Percentiles rank a stretch among this genome's conserved stretches.
Evolutionary conservation across 1,284 basidiomycete genomes (phyloP).

Genomic region (Leccinum griseonigrum): DNA sequence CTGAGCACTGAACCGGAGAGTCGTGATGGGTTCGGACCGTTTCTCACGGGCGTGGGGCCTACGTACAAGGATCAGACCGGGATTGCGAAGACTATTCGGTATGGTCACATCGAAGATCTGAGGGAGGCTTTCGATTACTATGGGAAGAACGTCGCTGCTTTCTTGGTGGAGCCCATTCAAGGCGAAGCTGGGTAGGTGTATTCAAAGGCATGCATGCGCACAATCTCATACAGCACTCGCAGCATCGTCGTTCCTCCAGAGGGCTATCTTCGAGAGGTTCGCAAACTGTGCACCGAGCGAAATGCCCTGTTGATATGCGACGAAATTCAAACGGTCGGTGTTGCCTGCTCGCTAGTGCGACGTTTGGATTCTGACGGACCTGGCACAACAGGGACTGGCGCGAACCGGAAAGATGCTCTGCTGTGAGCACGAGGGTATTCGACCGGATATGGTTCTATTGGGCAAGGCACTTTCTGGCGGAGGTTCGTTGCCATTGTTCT

Average conservation of each 20-base stretch:
- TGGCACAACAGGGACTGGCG: slow-evolving; percentile 61
- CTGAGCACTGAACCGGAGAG: slow-evolving; percentile 97
- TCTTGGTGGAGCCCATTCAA: slow-evolving; percentile 97
- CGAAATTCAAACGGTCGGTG: slow-evolving; percentile 88
- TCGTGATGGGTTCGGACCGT: slow-evolving; percentile 88
- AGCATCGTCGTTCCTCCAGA: slow-evolving; percentile 91
- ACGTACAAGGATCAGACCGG: slow-evolving; percentile 54
- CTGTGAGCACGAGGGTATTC: slow-evolving; percentile 84
- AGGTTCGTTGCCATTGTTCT: slow-evolving; percentile 43
- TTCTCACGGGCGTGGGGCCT: slow-evolving; percentile 84
- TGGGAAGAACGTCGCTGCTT: slow-evolving; percentile 86
- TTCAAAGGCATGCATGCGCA: neutral
- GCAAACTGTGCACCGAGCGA: slow-evolving; percentile 88
- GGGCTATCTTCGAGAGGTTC: slow-evolving; percentile 80
- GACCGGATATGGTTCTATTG: slow-evolving; percentile 91
- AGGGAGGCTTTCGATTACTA: slow-evolving; percentile 79
- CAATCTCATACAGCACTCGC: slow-evolving; percentile 5
- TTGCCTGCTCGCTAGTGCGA: neutral
- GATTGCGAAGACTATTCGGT: slow-evolving; percentile 63
- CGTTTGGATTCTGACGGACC: slow-evolving; percentile 1
- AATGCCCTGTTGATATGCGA: slow-evolving; percentile 96
- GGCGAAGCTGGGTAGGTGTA: slow-evolving; percentile 91
- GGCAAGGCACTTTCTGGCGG: slow-evolving; percentile 97
- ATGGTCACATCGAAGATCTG: slow-evolving; percentile 81
- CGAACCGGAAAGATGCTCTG: slow-evolving; percentile 88